These are phyloP conservation scores for Tulasnella calospora DNA, from an alignment of 768 basidiomycete genomes.

Conservation along the genomic window DNA sequence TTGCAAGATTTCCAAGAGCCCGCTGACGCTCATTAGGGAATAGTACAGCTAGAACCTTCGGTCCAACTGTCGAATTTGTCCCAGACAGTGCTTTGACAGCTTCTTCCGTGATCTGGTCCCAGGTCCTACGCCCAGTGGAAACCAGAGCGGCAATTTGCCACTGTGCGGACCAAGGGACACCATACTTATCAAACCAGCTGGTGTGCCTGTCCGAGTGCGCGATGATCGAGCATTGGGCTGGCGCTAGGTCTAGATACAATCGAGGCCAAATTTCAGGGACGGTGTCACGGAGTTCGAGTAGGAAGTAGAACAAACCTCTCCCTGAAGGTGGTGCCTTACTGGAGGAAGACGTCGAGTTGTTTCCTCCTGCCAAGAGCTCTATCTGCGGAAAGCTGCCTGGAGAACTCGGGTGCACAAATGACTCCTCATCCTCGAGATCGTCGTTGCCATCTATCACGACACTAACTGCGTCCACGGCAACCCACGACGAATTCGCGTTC, in stretches of 20 bases:
- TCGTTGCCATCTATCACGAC: too few relatives aligned
- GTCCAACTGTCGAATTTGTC: conserved; percentile 37
- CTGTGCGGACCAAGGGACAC: conserved; percentile 46
- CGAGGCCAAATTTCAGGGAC: not conserved
- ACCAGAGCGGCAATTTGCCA: conserved; percentile 52
- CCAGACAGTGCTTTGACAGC: conserved; percentile 35
- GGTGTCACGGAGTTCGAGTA: not conserved
- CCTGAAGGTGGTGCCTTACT: not conserved
- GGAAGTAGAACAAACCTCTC: not conserved
- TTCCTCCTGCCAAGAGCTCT: not conserved
- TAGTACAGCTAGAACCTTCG: conserved; percentile 32
- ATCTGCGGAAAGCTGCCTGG: too few relatives aligned
- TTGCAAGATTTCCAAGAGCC: not conserved
- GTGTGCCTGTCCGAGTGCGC: not conserved
- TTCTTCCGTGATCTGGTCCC: conserved; percentile 35
- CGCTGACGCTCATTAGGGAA: not conserved
- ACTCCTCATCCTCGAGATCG: too few relatives aligned
- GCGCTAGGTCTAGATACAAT: not conserved
- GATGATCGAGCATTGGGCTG: not conserved
- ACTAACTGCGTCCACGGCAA: too few relatives aligned
- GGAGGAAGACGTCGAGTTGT: not conserved
- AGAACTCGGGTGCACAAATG: too few relatives aligned
- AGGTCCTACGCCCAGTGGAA: conserved; percentile 32
- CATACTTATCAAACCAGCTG: conserved; percentile 32
- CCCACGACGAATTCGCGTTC: too few relatives aligned